Base-by-base conservation (phyloP, 2,329 filamentous ascomycete genomes). In the Ophiostoma ips region DNA sequence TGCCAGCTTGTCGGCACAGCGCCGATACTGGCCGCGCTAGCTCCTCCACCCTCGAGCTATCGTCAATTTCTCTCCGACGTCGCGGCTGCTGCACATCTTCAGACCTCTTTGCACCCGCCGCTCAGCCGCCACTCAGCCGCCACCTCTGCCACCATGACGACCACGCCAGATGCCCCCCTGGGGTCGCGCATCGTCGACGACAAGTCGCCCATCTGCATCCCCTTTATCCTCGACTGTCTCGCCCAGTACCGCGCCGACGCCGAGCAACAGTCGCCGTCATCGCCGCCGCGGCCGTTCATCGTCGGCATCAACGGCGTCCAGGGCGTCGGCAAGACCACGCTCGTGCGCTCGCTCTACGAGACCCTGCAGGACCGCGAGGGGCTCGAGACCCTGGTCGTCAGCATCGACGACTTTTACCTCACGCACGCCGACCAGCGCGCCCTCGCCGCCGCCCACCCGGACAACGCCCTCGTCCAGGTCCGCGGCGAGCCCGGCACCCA, bases 251-350 rank as follows among this genome's bases (percentile, higher is more conserved):
- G 46, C 38, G 30, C 33, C 18, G 36, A 34, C 30, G 18, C 18
- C 11, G 34, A 34, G 34, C 38, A 30, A 33, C 35, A 37, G n/a
- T n/a, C 16, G 34, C 30, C 34, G 34, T 31, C 18, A n/a, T 12
- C 47, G 16, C n/a, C 48, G 4, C 30, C 15, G 33, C 75, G 73
- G 18, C 87, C 88, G 28, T 85, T 95, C 64, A 79, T 95, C 63
- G 74, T 95, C 55, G 90, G 88, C 44, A 75, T 96, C 59, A 94
- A 94, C 59, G 90, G 89, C 53, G 79, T 95, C 28, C 90, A 95
- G 67, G 90, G 90, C 53, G 83, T 86, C 35, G 90, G 90, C 57
- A 95, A 96, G 70, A 94, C 89, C 3, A 94, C 89, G 12, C 75
- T 95, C 59, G 88, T 89, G 35, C 73, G 73, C 35, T 72, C 76